These are phyloP conservation scores for Aspergillus hortae DNA, from an alignment of 2,329 filamentous ascomycete genomes.

Conservation along the genomic window DNA sequence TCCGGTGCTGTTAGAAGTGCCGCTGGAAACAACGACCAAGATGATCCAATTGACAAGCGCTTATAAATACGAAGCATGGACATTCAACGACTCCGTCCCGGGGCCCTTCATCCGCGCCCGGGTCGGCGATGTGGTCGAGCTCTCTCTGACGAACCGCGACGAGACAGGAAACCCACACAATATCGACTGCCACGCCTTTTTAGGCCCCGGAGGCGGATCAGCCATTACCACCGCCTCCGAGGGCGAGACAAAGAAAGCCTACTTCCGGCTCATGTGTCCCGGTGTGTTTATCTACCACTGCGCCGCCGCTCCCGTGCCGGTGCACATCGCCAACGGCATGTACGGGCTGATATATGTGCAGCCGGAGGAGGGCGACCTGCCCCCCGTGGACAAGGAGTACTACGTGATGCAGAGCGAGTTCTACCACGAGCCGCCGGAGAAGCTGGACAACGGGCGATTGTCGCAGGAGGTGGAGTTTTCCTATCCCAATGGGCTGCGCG, in stretches of 20 bases:
- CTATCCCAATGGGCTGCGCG: conserved; percentile 31
- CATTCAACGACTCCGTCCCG: conserved; percentile 32
- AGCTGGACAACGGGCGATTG: conserved; percentile 26
- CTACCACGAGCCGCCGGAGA: conserved; percentile 35
- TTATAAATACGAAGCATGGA: conserved; percentile 37
- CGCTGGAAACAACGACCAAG: conserved; percentile 25
- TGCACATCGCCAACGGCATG: conserved; percentile 38
- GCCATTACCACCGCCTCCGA: conserved; percentile 32
- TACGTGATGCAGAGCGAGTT: conserved; percentile 39
- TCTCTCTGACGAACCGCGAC: conserved; percentile 32
- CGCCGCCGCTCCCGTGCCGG: conserved; percentile 33
- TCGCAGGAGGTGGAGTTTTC: conserved; percentile 32
- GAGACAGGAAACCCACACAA: conserved; percentile 34
- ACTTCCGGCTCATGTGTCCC: conserved; percentile 28
- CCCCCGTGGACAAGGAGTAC: conserved; percentile 32
- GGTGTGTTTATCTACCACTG: conserved; percentile 35
- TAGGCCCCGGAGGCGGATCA: conserved; percentile 31
- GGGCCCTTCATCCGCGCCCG: conserved; percentile 36
- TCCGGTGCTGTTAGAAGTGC: conserved; percentile 29
- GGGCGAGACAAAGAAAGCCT: conserved; percentile 29
- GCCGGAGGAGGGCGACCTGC: conserved; percentile 24
- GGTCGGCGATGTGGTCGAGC: conserved; percentile 31
- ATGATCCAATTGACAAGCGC: conserved; percentile 28
- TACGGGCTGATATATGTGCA: conserved; percentile 37
- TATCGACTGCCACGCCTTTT: conserved; percentile 34